Conservation (phyloP, 306 rosid genomes). For the Pueraria montana region DNA sequence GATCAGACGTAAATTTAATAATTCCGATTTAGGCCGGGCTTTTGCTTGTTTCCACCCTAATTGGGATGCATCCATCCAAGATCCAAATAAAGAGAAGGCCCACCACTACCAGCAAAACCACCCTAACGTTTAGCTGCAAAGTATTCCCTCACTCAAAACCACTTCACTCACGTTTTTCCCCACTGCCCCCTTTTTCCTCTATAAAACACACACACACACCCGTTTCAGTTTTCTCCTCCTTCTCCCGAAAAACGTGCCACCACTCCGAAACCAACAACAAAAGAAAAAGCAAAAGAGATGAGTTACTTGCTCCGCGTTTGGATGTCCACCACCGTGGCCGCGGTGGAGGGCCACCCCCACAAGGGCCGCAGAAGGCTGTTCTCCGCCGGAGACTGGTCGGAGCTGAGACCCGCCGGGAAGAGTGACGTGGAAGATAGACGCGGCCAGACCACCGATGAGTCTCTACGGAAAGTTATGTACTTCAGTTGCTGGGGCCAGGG, state of each 20-base stretch:
- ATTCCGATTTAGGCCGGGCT: too few species aligned
- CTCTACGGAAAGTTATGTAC: constrained; percentile 78
- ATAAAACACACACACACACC: constrained; percentile 8
- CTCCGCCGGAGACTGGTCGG: constrained; percentile 45
- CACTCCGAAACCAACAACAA: too few species aligned
- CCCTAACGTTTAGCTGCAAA: not conserved
- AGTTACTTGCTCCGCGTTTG: constrained; percentile 56
- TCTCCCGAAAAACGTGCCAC: not conserved
- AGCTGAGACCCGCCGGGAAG: constrained; percentile 37
- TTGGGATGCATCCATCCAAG: too few species aligned
- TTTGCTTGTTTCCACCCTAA: too few species aligned
- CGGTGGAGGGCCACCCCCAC: constrained; percentile 49
- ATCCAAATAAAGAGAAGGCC: too few species aligned
- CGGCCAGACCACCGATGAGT: constrained; percentile 65
- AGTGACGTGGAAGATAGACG: constrained; percentile 50
- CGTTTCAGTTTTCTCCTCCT: not conserved
- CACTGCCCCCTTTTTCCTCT: not conserved
- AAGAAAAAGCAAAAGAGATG: constrained; percentile 32
- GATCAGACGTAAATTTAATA: too few species aligned
- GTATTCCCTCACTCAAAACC: constrained; percentile 26
- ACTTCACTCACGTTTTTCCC: not conserved
- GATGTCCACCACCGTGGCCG: constrained; percentile 67
- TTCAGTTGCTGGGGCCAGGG: constrained; percentile 84
- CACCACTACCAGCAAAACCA: constrained; percentile 27
- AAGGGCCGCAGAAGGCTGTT: constrained; percentile 43